Percentiles rank a stretch among this genome's conserved stretches.
phyloP scores from a whole-genome alignment of 805 yeast species.

The Candida ulmi region DNA sequence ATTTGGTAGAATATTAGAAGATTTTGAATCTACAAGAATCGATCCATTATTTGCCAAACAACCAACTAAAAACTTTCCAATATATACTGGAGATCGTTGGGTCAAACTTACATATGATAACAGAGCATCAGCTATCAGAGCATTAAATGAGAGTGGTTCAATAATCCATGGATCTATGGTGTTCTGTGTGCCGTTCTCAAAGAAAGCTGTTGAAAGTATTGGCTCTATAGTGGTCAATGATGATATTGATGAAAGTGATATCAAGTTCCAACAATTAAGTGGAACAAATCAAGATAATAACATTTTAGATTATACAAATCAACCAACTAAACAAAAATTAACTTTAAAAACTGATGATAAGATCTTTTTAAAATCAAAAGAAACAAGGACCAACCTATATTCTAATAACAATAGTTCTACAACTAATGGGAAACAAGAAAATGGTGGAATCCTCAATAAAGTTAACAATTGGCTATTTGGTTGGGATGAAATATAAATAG shows the following conservation, averaged over 20 bases:
- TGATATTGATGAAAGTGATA: constrained; percentile 39
- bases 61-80: constrained; percentile 43
- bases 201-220: constrained; percentile 54
- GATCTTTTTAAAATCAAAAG: constrained; percentile 27
- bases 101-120: constrained; percentile 81
- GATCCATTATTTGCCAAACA: constrained; percentile 20
- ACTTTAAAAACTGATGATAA: constrained; percentile 37
- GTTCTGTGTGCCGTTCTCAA: constrained; percentile 68
- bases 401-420: constrained; percentile 22
- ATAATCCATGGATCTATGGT: constrained; percentile 59
- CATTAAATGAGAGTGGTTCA: constrained; percentile 77
- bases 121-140: constrained; percentile 71
- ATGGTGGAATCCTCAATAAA: constrained; percentile 20
- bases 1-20: constrained; percentile 76
- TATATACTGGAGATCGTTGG: constrained; percentile 86
- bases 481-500: constrained; percentile 40
- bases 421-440: constrained; percentile 5
- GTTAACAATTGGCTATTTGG: constrained; percentile 49
- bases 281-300: constrained; percentile 2
- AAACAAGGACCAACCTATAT: constrained; percentile 12
- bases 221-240: constrained; percentile 40
- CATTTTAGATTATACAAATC: constrained; percentile 7
- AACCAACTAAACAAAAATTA: constrained; percentile 23
- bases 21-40: constrained; percentile 43
- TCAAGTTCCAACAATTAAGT: constrained; percentile 9